Base-by-base conservation (phyloP, 768 basidiomycete genomes). In the Neoboletus subvelutipes region DNA sequence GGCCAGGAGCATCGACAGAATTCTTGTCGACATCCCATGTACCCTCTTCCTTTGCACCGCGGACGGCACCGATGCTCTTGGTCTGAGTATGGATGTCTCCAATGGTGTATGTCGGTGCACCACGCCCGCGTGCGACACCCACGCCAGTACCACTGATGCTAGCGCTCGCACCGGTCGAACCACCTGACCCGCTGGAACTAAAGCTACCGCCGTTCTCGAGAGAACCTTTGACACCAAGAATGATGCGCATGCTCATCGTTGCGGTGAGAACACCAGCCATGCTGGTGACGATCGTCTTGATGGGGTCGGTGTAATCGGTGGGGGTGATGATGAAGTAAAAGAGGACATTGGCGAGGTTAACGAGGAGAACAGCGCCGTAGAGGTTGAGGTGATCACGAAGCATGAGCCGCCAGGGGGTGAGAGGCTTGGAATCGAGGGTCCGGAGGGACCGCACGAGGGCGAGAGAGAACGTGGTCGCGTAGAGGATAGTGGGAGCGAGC, bases 261-360 rank as follows among this genome's bases (percentile, higher is more conserved):
- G 89, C 86, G 29, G 92, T 93, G 57, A 93, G 83, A 34, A 92
- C 90, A 11, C 88, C 90, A 2, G 92, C 82, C 88, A 94, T 92
- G 75, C 83, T 84, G 24, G 89, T 90, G 42, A 92, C 83, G 67
- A 92, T 89, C 36, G 91, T 92, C 69, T 82, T 86, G 77, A 93
- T 82, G 58, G 88, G 81, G 72, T 94, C 91, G 0, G 65, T 53
- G 22, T 62, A 45, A 47, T 75, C 83, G 45, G 83, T 86, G 26
- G 91, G 88, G 50, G 69, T 84, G 71, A 87, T 83, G 74, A 89
- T 83, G 75, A 94, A 92, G 87, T 89, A 92, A 80, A 92, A 94
- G 70, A 92, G 73, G 70, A 90, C 79, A 77, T 92, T 94, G 75
- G 80, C 78, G 73, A 90, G 80, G 80, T 94, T 91, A 63, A 92